Conservation (phyloP, 2,329 filamentous ascomycete species). For the Coniochaeta hoffmannii region DNA sequence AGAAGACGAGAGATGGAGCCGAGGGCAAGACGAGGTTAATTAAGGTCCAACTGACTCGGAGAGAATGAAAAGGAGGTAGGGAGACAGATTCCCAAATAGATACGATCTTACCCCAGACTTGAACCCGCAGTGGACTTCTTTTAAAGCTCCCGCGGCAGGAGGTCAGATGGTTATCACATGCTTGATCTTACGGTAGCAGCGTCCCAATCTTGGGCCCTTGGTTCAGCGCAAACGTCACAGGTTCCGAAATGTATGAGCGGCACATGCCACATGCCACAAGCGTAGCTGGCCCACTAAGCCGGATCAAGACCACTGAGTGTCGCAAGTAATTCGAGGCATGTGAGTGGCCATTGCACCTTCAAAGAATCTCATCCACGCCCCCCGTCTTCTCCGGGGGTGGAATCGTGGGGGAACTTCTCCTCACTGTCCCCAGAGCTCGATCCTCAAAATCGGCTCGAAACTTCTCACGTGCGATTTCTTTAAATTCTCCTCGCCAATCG, state of each 20-base stretch:
- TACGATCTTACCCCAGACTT: neutral
- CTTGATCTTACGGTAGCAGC: neutral
- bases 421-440: too few relatives aligned
- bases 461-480: too few relatives aligned
- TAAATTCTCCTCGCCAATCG: too few relatives aligned
- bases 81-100: neutral
- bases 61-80: neutral
- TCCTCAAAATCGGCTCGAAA: too few relatives aligned
- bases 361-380: neutral
- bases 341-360: neutral
- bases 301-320: neutral
- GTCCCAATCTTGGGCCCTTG: neutral
- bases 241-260: constrained; percentile 1
- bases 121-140: neutral
- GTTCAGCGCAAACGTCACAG: constrained; percentile 1
- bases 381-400: neutral
- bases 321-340: constrained; percentile 1
- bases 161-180: constrained; percentile 2
- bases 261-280: constrained; percentile 1
- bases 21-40: neutral
- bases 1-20: neutral
- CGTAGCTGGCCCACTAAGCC: neutral
- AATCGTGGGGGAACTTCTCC: neutral
- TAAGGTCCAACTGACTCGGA: neutral
- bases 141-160: neutral